A percentile compares a stretch with the other conserved stretches of the same genome.
Conservation (phyloP, 2,329 filamentous ascomycete genomes). For the Xylaria multiplex region DNA sequence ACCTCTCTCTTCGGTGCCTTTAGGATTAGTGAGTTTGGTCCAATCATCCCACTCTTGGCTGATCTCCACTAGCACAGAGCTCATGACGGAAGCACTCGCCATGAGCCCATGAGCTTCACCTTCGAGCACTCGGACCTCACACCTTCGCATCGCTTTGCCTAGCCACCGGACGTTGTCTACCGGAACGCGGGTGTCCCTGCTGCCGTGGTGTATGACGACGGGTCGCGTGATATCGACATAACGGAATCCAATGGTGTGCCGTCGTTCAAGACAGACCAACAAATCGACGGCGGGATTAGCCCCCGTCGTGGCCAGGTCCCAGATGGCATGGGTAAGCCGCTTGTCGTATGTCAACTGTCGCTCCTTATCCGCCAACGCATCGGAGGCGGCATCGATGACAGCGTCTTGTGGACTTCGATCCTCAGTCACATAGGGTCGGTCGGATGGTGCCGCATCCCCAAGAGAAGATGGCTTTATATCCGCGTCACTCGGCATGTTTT, state of each 20-base stretch:
- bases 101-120: conserved; percentile 95
- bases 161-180: conserved; percentile 96
- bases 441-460: conserved; percentile 62
- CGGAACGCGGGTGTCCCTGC: conserved; percentile 87
- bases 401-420: conserved; percentile 44
- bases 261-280: conserved; percentile 88
- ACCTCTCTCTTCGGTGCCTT: conserved; percentile 45
- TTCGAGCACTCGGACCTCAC: conserved; percentile 89
- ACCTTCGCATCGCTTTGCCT: conserved; percentile 90
- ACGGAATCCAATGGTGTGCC: conserved; percentile 91
- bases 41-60: conserved; percentile 93
- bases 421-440: conserved; percentile 47
- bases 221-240: conserved; percentile 95
- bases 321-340: conserved; percentile 90
- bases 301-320: conserved; percentile 89
- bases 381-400: conserved; percentile 64
- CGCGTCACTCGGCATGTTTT: conserved; percentile 54
- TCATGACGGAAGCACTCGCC: conserved; percentile 94
- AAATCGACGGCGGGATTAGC: conserved; percentile 95
- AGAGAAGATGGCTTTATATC: conserved; percentile 45
- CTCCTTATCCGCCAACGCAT: conserved; percentile 74
- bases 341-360: conserved; percentile 81
- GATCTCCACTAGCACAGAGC: conserved; percentile 92
- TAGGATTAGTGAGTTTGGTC: conserved; percentile 68
- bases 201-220: conserved; percentile 94